phyloP scores from a whole-genome alignment of 2,329 filamentous ascomycete species.

The Colletotrichum nymphaeae region DNA sequence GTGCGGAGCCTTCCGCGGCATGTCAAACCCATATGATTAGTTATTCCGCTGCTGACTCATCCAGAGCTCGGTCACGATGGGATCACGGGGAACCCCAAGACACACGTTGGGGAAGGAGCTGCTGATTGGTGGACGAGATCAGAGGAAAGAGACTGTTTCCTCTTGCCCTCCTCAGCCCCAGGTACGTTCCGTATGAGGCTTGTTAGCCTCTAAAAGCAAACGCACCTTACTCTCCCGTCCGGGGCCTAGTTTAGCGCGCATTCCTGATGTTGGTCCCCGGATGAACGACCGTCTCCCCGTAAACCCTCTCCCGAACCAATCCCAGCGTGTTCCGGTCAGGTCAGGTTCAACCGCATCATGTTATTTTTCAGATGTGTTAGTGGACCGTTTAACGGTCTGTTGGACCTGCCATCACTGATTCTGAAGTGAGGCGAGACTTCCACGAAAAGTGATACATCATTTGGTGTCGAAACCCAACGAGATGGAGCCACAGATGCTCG shows the following conservation, averaged over 20 bases:
- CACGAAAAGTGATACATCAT: too few relatives aligned
- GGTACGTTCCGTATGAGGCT: too few relatives aligned
- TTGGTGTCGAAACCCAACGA: too few relatives aligned
- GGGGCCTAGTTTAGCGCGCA: not conserved
- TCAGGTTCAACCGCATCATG: too few relatives aligned
- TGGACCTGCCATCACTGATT: too few relatives aligned
- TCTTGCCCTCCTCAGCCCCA: too few relatives aligned
- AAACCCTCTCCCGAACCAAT: not conserved
- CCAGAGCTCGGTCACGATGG: not conserved
- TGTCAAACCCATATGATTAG: conserved; percentile 13
- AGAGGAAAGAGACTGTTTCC: not conserved
- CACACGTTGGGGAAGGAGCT: not conserved
- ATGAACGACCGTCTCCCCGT: not conserved
- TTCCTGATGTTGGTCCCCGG: not conserved
- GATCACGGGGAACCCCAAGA: not conserved
- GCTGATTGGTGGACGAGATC: not conserved
- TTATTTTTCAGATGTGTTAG: too few relatives aligned
- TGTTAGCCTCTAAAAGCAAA: too few relatives aligned
- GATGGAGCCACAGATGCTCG: too few relatives aligned
- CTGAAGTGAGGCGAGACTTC: too few relatives aligned
- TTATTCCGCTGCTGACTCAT: conserved; percentile 25
- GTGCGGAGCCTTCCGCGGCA: conserved; percentile 13
- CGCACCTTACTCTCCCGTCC: not conserved
- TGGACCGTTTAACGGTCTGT: too few relatives aligned
- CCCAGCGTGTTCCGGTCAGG: too few relatives aligned